Conservation (phyloP, 331 rosid genomes). For the Malus hybrid region DNA sequence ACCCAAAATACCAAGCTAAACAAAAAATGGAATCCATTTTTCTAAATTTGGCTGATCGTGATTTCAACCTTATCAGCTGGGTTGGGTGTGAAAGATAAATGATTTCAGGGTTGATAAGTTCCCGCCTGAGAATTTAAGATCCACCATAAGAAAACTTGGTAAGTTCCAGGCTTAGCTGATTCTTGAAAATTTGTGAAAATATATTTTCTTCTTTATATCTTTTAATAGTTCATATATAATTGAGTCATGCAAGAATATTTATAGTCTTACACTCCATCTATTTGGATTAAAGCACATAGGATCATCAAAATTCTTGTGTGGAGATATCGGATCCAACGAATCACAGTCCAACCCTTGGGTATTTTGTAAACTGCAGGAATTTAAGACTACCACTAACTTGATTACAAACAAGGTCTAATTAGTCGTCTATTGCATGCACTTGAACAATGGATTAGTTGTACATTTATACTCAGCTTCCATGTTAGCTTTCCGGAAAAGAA, state of each 20-base stretch:
- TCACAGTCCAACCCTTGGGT: conserved; percentile 27
- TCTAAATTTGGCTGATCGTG: conserved; percentile 22
- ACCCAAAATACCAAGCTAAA: too few species aligned
- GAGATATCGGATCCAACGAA: conserved; percentile 20
- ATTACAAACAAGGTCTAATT: neutral
- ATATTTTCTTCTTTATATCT: too few species aligned
- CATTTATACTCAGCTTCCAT: conserved; percentile 35
- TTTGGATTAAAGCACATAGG: conserved; percentile 35
- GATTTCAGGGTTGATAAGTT: conserved; percentile 22
- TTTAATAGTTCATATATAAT: neutral
- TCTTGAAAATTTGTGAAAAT: neutral
- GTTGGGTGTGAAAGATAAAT: conserved; percentile 23
- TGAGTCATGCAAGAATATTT: too few species aligned
- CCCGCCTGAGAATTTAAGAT: conserved; percentile 18
- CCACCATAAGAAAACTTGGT: conserved; percentile 25
- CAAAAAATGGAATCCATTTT: neutral
- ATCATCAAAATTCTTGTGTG: conserved; percentile 37
- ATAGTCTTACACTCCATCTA: conserved; percentile 29
- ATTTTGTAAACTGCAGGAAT: neutral
- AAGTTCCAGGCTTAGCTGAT: conserved; percentile 21
- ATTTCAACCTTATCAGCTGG: conserved; percentile 5
- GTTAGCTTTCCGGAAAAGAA: conserved; percentile 6
- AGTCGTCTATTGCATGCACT: too few species aligned
- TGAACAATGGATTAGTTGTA: neutral
- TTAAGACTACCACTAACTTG: neutral